Evolutionary conservation across 2,329 filamentous ascomycete genomes (phyloP).

Genomic region (Fusarium floridanum): DNA sequence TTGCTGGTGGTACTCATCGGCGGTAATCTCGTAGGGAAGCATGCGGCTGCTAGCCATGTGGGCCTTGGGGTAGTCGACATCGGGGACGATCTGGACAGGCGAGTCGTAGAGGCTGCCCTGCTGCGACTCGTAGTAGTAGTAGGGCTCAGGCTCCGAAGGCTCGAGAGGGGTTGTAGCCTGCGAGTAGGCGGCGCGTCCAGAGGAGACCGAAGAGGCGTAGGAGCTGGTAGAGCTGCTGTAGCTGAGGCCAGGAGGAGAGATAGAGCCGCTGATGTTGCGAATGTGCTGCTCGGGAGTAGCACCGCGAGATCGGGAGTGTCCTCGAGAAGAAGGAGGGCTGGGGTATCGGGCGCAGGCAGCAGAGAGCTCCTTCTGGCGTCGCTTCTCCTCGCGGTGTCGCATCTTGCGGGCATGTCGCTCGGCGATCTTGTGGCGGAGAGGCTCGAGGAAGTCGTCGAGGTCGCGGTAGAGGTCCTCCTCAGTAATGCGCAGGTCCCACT

Average conservation of each 20-base stretch:
- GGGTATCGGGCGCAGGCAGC: conserved; percentile 56
- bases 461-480: conserved; percentile 89
- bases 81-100: conserved; percentile 61
- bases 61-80: conserved; percentile 55
- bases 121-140: conserved; percentile 55
- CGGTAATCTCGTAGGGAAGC: conserved; percentile 68
- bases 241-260: conserved; percentile 62
- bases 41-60: conserved; percentile 50
- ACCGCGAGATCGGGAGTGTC: conserved; percentile 57
- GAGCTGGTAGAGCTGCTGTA: conserved; percentile 64
- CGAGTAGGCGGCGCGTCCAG: conserved; percentile 63
- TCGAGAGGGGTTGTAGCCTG: conserved; percentile 67
- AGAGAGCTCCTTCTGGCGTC: conserved; percentile 54
- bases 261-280: conserved; percentile 53
- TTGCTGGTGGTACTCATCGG: conserved; percentile 61
- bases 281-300: conserved; percentile 57
- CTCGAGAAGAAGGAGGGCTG: conserved; percentile 62
- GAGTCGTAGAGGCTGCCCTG: conserved; percentile 63
- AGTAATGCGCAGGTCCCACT: conserved; percentile 92
- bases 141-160: conserved; percentile 57
- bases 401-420: conserved; percentile 65
- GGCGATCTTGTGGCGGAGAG: conserved; percentile 76
- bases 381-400: conserved; percentile 62
- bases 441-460: conserved; percentile 88
- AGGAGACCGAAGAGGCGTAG: conserved; percentile 62